Percentiles rank a stretch among this genome's conserved stretches.
Conservation (phyloP, 2,329 filamentous ascomycete species). For the Knufia petricola region DNA sequence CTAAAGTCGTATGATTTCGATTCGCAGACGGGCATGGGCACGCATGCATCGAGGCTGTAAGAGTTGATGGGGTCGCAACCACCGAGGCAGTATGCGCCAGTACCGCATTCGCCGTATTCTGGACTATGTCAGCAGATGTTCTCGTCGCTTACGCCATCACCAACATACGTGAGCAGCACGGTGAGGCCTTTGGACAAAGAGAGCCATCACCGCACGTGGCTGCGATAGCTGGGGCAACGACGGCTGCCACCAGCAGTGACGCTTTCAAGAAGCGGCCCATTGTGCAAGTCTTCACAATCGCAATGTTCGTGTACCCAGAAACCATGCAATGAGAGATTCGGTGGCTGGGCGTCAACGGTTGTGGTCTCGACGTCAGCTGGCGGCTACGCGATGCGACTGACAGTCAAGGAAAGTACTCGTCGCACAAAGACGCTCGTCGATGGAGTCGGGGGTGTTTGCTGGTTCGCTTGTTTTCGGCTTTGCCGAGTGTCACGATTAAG, state of each 20-base stretch:
- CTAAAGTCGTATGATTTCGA: slow-evolving; percentile 64
- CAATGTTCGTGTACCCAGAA: neutral
- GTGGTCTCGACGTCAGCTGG: neutral
- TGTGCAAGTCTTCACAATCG: neutral
- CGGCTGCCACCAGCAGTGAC: neutral
- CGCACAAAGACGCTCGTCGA: neutral
- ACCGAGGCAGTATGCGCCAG: slow-evolving; percentile 89
- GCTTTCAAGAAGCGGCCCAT: slow-evolving; percentile 8
- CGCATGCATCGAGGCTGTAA: slow-evolving; percentile 71
- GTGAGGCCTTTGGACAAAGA: slow-evolving; percentile 61
- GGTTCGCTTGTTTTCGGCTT: neutral
- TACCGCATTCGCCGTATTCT: slow-evolving; percentile 91
- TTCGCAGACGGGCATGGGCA: slow-evolving; percentile 73
- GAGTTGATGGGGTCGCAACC: slow-evolving; percentile 88
- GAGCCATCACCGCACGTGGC: slow-evolving; percentile 35
- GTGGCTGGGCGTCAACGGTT: neutral
- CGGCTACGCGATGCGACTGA: neutral
- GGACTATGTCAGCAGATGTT: slow-evolving; percentile 12
- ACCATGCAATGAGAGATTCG: neutral
- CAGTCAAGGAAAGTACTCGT: neutral
- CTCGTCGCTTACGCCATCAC: neutral
- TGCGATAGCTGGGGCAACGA: slow-evolving; percentile 3
- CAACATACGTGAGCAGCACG: slow-evolving; percentile 69
- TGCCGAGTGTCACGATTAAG: slow-evolving; percentile 6
- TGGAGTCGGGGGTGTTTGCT: neutral